Percentiles rank a stretch among this genome's conserved stretches.
phyloP scores from a whole-genome alignment of 768 basidiomycete species.

The Sutorius australiensis region DNA sequence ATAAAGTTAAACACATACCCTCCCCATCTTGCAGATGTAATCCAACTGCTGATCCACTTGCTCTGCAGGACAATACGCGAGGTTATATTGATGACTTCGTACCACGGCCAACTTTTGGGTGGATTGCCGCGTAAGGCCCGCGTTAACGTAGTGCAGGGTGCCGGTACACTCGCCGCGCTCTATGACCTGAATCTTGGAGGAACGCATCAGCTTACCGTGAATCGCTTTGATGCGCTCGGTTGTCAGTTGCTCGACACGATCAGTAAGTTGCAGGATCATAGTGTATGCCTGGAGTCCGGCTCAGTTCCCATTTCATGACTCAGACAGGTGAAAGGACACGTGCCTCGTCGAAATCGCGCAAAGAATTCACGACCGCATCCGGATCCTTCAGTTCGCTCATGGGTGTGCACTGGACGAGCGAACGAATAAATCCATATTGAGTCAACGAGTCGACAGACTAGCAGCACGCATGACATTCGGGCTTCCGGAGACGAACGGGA shows the following conservation, averaged over 20 bases:
- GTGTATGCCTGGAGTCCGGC: slow-evolving; percentile 23
- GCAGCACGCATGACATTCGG: not conserved
- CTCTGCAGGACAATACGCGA: slow-evolving; percentile 31
- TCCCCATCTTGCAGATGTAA: slow-evolving; percentile 34
- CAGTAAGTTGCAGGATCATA: slow-evolving; percentile 19
- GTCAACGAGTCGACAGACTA: slow-evolving; percentile 28
- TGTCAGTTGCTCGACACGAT: slow-evolving; percentile 24
- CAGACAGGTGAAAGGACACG: not conserved
- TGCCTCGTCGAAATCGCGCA: slow-evolving; percentile 29
- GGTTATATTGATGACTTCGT: slow-evolving; percentile 32
- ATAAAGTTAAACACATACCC: slow-evolving; percentile 15
- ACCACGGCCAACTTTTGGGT: slow-evolving; percentile 30
- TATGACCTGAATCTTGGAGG: slow-evolving; percentile 29
- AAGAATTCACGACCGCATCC: slow-evolving; percentile 15
- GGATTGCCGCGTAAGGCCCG: slow-evolving; percentile 26
- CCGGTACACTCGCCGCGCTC: slow-evolving; percentile 7
- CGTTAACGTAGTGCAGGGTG: slow-evolving; percentile 27
- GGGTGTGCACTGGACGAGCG: slow-evolving; percentile 21
- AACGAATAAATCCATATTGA: slow-evolving; percentile 24
- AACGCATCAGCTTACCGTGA: slow-evolving; percentile 29
- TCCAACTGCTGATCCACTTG: slow-evolving; percentile 32
- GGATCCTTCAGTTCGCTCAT: slow-evolving; percentile 25
- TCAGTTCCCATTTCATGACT: not conserved
- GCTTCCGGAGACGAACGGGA: not conserved
- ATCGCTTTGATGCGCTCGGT: slow-evolving; percentile 29